Evolutionary conservation across 139 green algal genomes (phyloP), one percentile per base, ranked within the genome.

Genomic region (Mychonastes homosphaera): DNA sequence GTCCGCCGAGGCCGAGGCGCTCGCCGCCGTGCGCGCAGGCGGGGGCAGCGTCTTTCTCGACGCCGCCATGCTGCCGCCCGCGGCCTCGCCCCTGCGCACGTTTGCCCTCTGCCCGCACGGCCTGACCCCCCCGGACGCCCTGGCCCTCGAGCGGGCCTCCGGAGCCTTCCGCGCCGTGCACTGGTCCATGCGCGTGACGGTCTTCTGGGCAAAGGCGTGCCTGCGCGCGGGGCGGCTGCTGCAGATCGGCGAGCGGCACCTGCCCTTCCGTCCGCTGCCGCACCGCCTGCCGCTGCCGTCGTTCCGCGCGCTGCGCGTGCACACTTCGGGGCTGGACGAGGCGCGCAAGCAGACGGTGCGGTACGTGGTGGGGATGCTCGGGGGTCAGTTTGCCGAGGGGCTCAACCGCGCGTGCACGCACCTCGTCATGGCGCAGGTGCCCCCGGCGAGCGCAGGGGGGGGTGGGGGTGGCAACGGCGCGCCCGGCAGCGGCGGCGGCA

Each of bases 81-180:
- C 19, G 10, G n/a, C 19, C 29, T 41, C 26, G 9, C 47, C 47
- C 39, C 56, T 48, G 34, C 27, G n/a, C n/a, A n/a, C 50, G 47
- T 65, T 65, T 65, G 58, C 58, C 2, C 47, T 65, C 16, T 65
- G 58, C 47, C 47, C 58, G 0, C 13, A 16, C 47, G 51, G 47
- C 58, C 47, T 65, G 16, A 16, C 58, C 7, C 9, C 21, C 24
- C 47, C 33, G 4, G 24, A 29, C 18, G 58, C 48, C 35, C 26
- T 16, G n/a, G 46, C 50, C 1, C 35, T 65, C 24, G 3, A 18
- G 39, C 27, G 27, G 8, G 35, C 8, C 5, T 34, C 56, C 35
- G 32, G 24, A 21, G 44, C 33, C 13, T 65, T 65, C 35, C 44
- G 35, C 19, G 16, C 27, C 13, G 58, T 65, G 35, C 58, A 65